Conservation (phyloP, 2,329 filamentous ascomycete species). For the Hysterium pulicare region DNA sequence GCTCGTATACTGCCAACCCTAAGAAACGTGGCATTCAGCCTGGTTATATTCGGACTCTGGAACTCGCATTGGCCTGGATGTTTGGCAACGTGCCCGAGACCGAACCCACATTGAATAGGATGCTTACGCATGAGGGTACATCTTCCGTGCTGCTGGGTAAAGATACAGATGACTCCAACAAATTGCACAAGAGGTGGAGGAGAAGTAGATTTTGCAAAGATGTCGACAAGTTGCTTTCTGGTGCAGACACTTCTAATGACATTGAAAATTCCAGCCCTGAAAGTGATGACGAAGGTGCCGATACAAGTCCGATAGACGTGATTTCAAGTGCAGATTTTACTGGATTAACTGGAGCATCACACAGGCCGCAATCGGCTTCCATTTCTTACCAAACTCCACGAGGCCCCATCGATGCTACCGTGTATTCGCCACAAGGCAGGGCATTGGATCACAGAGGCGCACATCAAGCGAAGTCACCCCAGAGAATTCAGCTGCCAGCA, state of each 20-base stretch:
- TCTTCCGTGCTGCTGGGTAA: conserved; percentile 52
- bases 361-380: not conserved
- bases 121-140: conserved; percentile 50
- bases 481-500: conserved; percentile 42
- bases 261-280: conserved; percentile 15
- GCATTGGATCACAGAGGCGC: not conserved
- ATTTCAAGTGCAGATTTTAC: too few relatives aligned
- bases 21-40: conserved; percentile 77
- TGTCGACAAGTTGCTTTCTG: conserved; percentile 61
- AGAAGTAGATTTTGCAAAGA: conserved; percentile 60
- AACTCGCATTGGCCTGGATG: conserved; percentile 64
- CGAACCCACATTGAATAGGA: conserved; percentile 55
- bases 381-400: not conserved
- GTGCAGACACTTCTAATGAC: conserved; percentile 18
- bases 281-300: conserved; percentile 27
- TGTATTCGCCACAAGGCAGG: too few relatives aligned
- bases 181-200: conserved; percentile 60
- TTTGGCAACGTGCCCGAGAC: conserved; percentile 60
- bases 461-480: not conserved
- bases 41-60: conserved; percentile 73
- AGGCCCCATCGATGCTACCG: not conserved
- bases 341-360: too few relatives aligned
- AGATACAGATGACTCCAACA: conserved; percentile 52
- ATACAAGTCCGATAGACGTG: too few relatives aligned
- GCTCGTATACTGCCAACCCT: conserved; percentile 68